Evolutionary conservation across 192 early-diverging fungal species (phyloP), one percentile per base, ranked within the genome.

Genomic region (Paraglomus occultum): DNA sequence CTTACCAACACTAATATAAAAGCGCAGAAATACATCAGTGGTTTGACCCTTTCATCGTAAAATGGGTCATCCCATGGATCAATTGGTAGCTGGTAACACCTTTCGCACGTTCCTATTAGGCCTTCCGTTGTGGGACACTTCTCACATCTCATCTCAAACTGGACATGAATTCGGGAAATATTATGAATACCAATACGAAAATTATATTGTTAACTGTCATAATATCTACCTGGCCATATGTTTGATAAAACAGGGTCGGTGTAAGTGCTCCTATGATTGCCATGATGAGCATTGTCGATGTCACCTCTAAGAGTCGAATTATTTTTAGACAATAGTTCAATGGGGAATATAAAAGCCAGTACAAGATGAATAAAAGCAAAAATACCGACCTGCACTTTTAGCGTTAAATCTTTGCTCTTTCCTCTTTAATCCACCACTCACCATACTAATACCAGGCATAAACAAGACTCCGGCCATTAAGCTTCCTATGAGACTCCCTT

Each of bases 381-480:
- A 43, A 31, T 11, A 15, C 49, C 66, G 81, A 82, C 85, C 92
- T 52, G 97, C 95, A 64, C 90, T 89, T 74, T 95, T 96, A 53
- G 89, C 91, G 74, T 99, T 97, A 79, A 99, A 99, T 44, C 83
- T 84, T 80, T 96, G 95, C 73, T 96, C 93, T 79, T 95, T 95
- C 70, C 89, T 81, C 73, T 89, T 94, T 38, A 95, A 74, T 18
- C 92, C 95, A 18, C 95, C 94, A 51, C 90, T 89, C 51, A 97
- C 85, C 97, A 99, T 99, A 73, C 89, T 91, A 47, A 91, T 79
- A 22, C 97, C 97, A 6, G 97, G 97, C 83, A 99, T 86, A 9
- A 94, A 82, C 48, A 99, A 81, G 66, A 97, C 78, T 6, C 93
- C 94, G 4, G 90, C 89, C 61, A 97, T 83, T 64, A 96, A 88